phyloP scores from a whole-genome alignment of 2,329 filamentous ascomycete genomes.

The Microsporum canis region DNA sequence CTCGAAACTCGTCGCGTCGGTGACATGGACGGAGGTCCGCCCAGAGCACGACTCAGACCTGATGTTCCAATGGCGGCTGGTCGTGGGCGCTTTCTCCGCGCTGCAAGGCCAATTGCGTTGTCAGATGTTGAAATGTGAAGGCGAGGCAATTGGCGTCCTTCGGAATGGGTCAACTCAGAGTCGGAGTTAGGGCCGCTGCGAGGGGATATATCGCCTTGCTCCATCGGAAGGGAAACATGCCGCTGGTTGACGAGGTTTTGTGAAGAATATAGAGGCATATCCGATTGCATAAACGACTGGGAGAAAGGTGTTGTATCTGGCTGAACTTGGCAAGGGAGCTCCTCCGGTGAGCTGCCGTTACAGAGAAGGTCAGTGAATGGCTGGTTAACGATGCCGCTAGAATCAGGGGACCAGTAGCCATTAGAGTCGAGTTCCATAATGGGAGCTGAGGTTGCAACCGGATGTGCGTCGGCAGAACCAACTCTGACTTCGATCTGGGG shows the following conservation, averaged over 20 bases:
- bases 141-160: constrained; percentile 21
- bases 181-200: background rate
- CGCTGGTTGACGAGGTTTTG: background rate
- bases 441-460: background rate
- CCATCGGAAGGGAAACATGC: background rate
- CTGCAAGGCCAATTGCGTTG: constrained; percentile 37
- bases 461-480: background rate
- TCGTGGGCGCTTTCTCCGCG: constrained; percentile 36
- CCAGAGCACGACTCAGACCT: constrained; percentile 2
- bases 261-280: background rate
- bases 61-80: constrained; percentile 37
- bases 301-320: background rate
- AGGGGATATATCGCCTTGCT: background rate
- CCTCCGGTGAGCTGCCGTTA: background rate
- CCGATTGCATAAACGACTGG: background rate
- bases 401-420: background rate
- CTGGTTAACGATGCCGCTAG: background rate
- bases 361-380: background rate
- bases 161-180: background rate
- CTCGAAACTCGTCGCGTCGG: constrained; percentile 22
- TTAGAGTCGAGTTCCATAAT: background rate
- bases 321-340: background rate
- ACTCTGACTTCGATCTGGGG: background rate
- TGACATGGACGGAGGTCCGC: constrained; percentile 31
- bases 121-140: constrained; percentile 17